phyloP scores from a whole-genome alignment of 2,329 filamentous ascomycete genomes.

The Pseudocercospora crystallina region DNA sequence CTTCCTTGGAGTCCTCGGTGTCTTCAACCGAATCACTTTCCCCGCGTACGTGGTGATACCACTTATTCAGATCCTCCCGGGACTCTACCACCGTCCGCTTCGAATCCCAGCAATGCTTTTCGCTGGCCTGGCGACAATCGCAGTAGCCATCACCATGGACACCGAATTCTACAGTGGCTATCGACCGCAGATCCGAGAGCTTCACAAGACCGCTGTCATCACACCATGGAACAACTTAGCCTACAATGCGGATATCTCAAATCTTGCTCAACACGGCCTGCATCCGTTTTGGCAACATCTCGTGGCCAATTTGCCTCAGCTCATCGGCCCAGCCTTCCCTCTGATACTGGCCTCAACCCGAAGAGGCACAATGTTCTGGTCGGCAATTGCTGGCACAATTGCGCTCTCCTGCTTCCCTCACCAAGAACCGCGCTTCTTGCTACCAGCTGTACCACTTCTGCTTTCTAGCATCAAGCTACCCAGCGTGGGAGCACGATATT shows the following conservation, averaged over 20 bases:
- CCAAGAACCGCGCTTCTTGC: slow-evolving; percentile 75
- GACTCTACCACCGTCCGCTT: slow-evolving; percentile 71
- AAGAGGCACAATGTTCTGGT: slow-evolving; percentile 63
- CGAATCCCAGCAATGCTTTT: slow-evolving; percentile 54
- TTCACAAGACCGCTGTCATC: slow-evolving; percentile 56
- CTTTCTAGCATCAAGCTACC: slow-evolving; percentile 67
- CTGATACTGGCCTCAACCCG: slow-evolving; percentile 51
- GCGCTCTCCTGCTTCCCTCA: slow-evolving; percentile 74
- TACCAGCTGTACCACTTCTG: slow-evolving; percentile 74
- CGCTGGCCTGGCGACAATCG: slow-evolving; percentile 69
- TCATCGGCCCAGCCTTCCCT: slow-evolving; percentile 53
- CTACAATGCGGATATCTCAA: slow-evolving; percentile 51
- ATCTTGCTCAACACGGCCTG: slow-evolving; percentile 54
- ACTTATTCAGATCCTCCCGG: slow-evolving; percentile 76
- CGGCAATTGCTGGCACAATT: slow-evolving; percentile 69
- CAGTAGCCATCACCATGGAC: slow-evolving; percentile 74
- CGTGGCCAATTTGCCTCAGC: slow-evolving; percentile 52
- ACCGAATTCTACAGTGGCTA: slow-evolving; percentile 79
- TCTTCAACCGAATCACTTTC: slow-evolving; percentile 97
- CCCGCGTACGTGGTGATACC: slow-evolving; percentile 89
- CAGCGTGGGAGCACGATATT: slow-evolving; percentile 49
- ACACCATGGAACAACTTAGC: slow-evolving; percentile 55
- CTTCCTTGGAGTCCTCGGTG: slow-evolving; percentile 76
- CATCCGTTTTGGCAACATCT: slow-evolving; percentile 56
- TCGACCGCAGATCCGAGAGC: slow-evolving; percentile 64